These are phyloP conservation scores for Apiospora aurea DNA, from an alignment of 2,329 filamentous ascomycete genomes.

Conservation along the genomic window DNA sequence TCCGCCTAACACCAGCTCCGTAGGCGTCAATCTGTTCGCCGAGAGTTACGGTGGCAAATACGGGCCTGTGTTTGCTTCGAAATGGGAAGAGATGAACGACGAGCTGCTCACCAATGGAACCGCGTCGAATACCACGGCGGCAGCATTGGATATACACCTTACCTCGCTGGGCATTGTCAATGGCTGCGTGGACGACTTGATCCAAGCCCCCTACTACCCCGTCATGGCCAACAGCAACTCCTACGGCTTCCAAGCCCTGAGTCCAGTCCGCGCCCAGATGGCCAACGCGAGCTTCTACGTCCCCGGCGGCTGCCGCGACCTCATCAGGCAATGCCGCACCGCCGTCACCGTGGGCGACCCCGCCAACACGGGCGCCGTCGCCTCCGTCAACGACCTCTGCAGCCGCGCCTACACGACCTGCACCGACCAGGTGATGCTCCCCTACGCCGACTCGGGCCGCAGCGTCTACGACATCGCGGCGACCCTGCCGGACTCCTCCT, in stretches of 20 bases:
- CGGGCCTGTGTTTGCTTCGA: conserved; percentile 47
- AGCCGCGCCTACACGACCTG: conserved; percentile 58
- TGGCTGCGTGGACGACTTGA: conserved; percentile 70
- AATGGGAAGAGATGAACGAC: conserved; percentile 68
- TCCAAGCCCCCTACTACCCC: conserved; percentile 65
- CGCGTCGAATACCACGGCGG: conserved; percentile 42
- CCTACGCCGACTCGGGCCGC: conserved; percentile 56
- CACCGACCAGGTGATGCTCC: conserved; percentile 64
- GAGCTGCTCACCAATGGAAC: conserved; percentile 55
- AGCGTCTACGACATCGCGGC: conserved; percentile 47
- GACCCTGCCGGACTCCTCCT: conserved; percentile 47
- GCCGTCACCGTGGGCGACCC: conserved; percentile 57
- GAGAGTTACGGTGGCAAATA: conserved; percentile 33
- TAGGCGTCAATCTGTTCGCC: conserved; percentile 60
- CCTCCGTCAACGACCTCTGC: conserved; percentile 62
- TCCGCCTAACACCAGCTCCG: conserved; percentile 41
- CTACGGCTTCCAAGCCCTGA: conserved; percentile 66
- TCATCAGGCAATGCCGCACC: conserved; percentile 42
- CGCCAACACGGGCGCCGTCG: conserved; percentile 60
- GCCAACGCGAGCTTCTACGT: conserved; percentile 53
- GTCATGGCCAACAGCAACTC: conserved; percentile 69
- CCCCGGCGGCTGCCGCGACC: conserved; percentile 43
- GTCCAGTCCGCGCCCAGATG: conserved; percentile 57
- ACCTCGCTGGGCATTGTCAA: conserved; percentile 74
- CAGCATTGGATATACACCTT: conserved; percentile 62